Conservation (phyloP, 73 alveolate species). For the Chromera velia region DNA sequence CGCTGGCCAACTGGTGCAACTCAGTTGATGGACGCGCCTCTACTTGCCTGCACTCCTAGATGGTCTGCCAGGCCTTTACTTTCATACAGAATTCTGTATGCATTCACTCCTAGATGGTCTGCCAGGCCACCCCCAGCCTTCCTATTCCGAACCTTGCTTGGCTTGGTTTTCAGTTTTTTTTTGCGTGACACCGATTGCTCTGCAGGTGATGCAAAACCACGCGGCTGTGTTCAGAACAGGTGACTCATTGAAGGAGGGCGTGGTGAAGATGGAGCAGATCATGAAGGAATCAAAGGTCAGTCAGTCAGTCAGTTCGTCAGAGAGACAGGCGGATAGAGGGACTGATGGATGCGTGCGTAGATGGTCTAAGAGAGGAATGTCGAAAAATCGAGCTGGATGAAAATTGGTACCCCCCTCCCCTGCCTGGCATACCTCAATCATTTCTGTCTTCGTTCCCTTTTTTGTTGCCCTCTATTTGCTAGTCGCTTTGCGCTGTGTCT, state of each 20-base stretch:
- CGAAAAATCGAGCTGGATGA: no score
- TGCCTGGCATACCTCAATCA: no score
- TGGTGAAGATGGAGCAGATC: slow-evolving; percentile 12
- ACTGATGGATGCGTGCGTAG: no score
- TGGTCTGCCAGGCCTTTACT: not conserved
- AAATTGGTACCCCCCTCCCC: no score
- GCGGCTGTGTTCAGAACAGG: slow-evolving; percentile 64
- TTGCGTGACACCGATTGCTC: no score
- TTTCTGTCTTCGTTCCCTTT: no score
- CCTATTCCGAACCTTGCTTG: not conserved
- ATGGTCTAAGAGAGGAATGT: no score
- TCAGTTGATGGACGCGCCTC: no score
- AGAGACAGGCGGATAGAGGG: not conserved
- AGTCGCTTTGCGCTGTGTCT: not conserved
- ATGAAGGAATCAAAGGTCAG: slow-evolving; percentile 38
- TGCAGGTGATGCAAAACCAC: slow-evolving; percentile 58
- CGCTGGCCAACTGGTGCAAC: no score
- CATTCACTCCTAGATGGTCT: not conserved
- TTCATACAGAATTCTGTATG: not conserved
- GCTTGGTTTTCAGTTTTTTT: no score
- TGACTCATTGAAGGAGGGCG: slow-evolving; percentile 1
- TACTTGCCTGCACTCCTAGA: no score
- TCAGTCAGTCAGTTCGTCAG: not conserved
- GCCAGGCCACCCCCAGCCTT: not conserved
- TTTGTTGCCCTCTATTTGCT: not conserved